Evolutionary conservation across 495 filamentous ascomycete species (phyloP).

Genomic region (Sordaria brevicollis): DNA sequence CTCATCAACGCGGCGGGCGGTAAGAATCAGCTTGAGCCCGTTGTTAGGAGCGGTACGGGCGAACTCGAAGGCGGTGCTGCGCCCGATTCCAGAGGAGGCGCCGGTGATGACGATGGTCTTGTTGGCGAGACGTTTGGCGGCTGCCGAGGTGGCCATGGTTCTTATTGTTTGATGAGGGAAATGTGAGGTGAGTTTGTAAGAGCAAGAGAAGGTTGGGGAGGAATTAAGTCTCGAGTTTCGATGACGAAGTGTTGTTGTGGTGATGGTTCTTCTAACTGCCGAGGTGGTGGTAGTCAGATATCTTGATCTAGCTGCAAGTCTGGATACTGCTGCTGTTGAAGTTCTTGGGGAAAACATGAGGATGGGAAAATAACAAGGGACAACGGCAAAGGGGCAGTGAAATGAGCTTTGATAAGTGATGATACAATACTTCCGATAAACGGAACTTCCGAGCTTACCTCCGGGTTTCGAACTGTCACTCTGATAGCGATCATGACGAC

Average conservation of each 20-base stretch:
- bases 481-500: background rate
- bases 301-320: background rate
- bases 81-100: constrained; percentile 87
- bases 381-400: background rate
- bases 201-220: background rate
- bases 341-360: background rate
- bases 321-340: background rate
- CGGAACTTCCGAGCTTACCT: background rate
- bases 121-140: constrained; percentile 78
- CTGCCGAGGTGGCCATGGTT: constrained; percentile 59
- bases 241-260: background rate
- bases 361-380: background rate
- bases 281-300: background rate
- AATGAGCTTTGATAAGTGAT: background rate
- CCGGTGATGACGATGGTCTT: constrained; percentile 93
- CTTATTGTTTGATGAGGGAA: constrained; percentile 1
- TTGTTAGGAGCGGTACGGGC: constrained; percentile 71
- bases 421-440: background rate
- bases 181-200: background rate
- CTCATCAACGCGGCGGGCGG: constrained; percentile 71
- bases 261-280: background rate
- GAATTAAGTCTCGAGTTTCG: background rate
- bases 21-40: constrained; percentile 71
- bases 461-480: background rate
- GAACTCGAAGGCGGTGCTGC: constrained; percentile 80